Conservation (phyloP, 257 asterid species). For the Nicotiana paniculata region DNA sequence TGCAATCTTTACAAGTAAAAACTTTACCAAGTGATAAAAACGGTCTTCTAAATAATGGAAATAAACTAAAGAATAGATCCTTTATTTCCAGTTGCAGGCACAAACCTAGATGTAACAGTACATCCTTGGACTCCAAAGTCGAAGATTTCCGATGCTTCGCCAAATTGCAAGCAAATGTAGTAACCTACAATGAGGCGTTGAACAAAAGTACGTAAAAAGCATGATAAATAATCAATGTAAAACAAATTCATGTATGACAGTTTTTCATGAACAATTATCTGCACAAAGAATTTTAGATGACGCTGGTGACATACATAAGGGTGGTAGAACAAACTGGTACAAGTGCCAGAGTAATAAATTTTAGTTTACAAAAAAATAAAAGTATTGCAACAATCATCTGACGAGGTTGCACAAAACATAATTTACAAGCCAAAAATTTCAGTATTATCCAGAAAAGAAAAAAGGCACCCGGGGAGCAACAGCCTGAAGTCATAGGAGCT, state of each 20-base stretch:
- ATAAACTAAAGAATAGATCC: background rate
- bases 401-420: background rate
- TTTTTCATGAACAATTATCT: background rate
- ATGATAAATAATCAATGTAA: background rate
- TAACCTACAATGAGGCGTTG: constrained; percentile 39
- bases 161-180: constrained; percentile 74
- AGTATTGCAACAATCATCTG: background rate
- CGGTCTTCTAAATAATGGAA: background rate
- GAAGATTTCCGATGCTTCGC: constrained; percentile 98
- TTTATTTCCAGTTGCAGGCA: constrained; percentile 14
- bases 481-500: background rate
- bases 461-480: background rate
- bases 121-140: constrained; percentile 85
- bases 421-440: background rate
- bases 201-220: background rate
- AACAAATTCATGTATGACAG: background rate
- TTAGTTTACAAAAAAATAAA: background rate
- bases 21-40: background rate
- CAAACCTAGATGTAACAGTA: constrained; percentile 91
- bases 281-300: background rate
- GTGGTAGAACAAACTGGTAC: background rate
- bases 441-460: background rate
- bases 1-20: background rate
- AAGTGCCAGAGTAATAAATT: background rate
- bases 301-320: background rate